A percentile compares a stretch with the other conserved stretches of the same genome.
phyloP scores from a whole-genome alignment of 106 monocot genomes.

The Amphibolis antarctica region DNA sequence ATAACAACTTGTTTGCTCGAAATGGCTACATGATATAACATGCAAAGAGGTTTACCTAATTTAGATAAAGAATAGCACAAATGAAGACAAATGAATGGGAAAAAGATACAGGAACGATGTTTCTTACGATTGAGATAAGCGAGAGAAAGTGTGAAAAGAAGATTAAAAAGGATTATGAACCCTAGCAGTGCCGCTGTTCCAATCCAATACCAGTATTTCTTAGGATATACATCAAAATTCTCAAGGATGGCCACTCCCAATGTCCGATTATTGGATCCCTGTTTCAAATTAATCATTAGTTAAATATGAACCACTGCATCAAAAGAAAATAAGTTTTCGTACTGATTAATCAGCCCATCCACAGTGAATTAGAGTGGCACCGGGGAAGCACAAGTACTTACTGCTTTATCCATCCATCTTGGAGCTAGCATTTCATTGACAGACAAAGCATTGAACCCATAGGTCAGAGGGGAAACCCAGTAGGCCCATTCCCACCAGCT shows the following conservation, averaged over 20 bases:
- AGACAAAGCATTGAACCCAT: constrained; percentile 37
- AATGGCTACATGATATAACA: constrained; percentile 21
- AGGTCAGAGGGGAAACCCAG: constrained; percentile 55
- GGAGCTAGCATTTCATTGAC: constrained; percentile 53
- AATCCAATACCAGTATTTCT: constrained; percentile 76
- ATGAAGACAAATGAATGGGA: background rate
- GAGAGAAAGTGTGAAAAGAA: constrained; percentile 70
- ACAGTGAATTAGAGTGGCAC: too few relatives aligned
- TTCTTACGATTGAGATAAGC: constrained; percentile 80
- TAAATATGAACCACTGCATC: background rate
- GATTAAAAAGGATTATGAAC: constrained; percentile 71
- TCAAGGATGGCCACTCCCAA: constrained; percentile 45
- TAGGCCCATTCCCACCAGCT: constrained; percentile 54
- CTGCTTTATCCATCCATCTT: constrained; percentile 52
- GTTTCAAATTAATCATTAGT: background rate
- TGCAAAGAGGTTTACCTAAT: background rate
- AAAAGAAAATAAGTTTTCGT: too few relatives aligned
- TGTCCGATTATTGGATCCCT: constrained; percentile 14
- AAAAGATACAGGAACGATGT: background rate
- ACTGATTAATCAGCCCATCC: background rate
- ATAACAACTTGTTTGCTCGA: constrained; percentile 42
- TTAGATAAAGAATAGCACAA: background rate
- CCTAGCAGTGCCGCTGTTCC: constrained; percentile 57
- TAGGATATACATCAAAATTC: constrained; percentile 31
- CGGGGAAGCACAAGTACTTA: constrained; percentile 19